phyloP scores from a whole-genome alignment of 2,329 filamentous ascomycete species.

The Kalaharituber pfeilii region DNA sequence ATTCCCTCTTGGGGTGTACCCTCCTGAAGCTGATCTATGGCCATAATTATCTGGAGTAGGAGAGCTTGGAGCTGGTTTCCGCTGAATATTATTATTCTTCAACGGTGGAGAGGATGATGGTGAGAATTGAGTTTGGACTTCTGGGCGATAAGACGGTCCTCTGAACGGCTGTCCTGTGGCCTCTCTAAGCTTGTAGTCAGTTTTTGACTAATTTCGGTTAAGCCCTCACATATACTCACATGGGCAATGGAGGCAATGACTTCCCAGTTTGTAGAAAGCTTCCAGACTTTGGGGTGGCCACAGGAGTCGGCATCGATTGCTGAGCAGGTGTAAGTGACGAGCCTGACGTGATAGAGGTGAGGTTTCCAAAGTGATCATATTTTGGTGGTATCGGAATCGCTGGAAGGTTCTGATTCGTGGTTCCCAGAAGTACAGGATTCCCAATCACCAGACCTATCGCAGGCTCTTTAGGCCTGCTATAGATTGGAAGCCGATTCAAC shows the following conservation, averaged over 20 bases:
- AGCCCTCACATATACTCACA: background rate
- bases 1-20: background rate
- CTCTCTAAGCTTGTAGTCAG: too few species aligned
- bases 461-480: slow-evolving; percentile 21
- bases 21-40: background rate
- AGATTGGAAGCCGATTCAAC: slow-evolving; percentile 23
- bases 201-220: too few species aligned
- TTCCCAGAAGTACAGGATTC: slow-evolving; percentile 19
- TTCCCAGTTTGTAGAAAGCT: background rate
- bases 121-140: background rate
- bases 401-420: slow-evolving; percentile 14
- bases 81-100: background rate
- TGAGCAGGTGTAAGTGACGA: too few species aligned
- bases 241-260: background rate
- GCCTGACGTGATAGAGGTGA: background rate
- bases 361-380: slow-evolving; percentile 1
- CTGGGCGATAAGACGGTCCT: background rate
- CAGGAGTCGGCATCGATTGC: too few species aligned
- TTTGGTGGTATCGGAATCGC: background rate
- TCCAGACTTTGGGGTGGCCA: too few species aligned
- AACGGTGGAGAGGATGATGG: background rate
- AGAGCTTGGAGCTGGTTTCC: background rate
- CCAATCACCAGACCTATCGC: slow-evolving; percentile 16
- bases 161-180: too few species aligned
- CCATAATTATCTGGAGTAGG: background rate